A percentile compares a stretch with the other conserved stretches of the same genome.
Evolutionary conservation across 2,329 filamentous ascomycete species (phyloP).

Genomic region (Monosporascus sp.): DNA sequence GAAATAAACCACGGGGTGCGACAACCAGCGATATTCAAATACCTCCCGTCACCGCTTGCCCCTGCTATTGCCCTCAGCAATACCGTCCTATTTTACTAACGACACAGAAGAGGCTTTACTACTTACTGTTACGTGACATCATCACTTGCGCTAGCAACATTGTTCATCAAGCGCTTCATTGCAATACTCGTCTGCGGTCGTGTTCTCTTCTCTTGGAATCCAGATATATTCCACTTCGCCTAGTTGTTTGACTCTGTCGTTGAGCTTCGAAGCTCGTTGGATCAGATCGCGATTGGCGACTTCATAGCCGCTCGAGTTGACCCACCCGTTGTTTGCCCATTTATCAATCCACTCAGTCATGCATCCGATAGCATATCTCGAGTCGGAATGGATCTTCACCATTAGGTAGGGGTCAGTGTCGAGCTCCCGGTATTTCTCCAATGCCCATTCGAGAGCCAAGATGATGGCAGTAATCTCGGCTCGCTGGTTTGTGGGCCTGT

Average conservation of each 20-base stretch:
- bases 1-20: too few species aligned
- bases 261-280: constrained; percentile 18
- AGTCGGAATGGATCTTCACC: constrained; percentile 30
- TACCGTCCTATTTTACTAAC: too few species aligned
- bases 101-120: too few species aligned
- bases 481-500: constrained; percentile 26
- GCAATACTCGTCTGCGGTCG: constrained; percentile 23
- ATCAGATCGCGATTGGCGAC: constrained; percentile 33
- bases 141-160: too few species aligned
- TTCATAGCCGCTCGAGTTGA: constrained; percentile 18
- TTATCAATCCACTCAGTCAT: constrained; percentile 26
- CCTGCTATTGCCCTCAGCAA: too few species aligned
- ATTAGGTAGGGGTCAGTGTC: constrained; percentile 9
- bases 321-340: constrained; percentile 29
- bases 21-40: too few species aligned
- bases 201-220: constrained; percentile 28
- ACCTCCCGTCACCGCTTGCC: too few species aligned
- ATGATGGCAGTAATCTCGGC: constrained; percentile 34
- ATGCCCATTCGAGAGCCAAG: constrained; percentile 41
- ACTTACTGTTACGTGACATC: too few species aligned
- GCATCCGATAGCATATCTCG: constrained; percentile 28
- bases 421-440: constrained; percentile 23
- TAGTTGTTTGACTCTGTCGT: constrained; percentile 15
- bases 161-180: constrained; percentile 24
- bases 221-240: constrained; percentile 27